Evolutionary conservation across 2,329 filamentous ascomycete genomes (phyloP), one percentile per base, ranked within the genome.

Genomic region (Aspergillus bombycis): DNA sequence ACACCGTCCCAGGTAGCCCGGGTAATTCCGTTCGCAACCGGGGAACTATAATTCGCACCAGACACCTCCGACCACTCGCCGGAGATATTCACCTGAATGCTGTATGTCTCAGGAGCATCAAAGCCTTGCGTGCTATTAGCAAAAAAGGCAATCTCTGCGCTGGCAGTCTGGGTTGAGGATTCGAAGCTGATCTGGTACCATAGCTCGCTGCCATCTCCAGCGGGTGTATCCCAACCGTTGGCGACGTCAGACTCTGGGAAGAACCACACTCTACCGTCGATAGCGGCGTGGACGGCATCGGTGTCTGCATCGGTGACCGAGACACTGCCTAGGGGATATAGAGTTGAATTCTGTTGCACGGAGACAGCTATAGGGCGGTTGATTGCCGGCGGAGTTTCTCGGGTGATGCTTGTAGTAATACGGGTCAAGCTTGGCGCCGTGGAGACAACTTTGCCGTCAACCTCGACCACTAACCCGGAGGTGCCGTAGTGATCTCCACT

Each of bases 141-240:
- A 23, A 66, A 66, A 59, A 70, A 70, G 1, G 68, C 65, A 36
- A 70, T 62, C 61, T 70, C 68, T 0, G 65, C 62, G 32, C 65
- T 63, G 0, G 56, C 41, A 1, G 62, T 59, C 36, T 57, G 19
- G 3, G 41, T 59, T 0, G n/a, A 52, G 12, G 14, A 32, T 0
- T 59, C 64, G 16, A 70, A 69, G 30, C 67, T 58, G 21, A 70
- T 57, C 34, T 65, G 59, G 46, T 64, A 70, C 68, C 68, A 69
- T 9, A 70, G 57, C 4, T 69, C 65, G 2, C 62, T 67, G 1
- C 68, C 68, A 34, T 67, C 65, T 1, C 67, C 68, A 10, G 53
- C 58, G 0, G 68, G 68, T 2, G 67, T 69, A 21, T 67, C 67
- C 68, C 68, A 70, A 54, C 68, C 67, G 50, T 70, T 70, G 8